Percentiles rank a stretch among this genome's conserved stretches.
phyloP scores from a whole-genome alignment of 371 early-diverging fungal genomes.

The Mortierella sp. region DNA sequence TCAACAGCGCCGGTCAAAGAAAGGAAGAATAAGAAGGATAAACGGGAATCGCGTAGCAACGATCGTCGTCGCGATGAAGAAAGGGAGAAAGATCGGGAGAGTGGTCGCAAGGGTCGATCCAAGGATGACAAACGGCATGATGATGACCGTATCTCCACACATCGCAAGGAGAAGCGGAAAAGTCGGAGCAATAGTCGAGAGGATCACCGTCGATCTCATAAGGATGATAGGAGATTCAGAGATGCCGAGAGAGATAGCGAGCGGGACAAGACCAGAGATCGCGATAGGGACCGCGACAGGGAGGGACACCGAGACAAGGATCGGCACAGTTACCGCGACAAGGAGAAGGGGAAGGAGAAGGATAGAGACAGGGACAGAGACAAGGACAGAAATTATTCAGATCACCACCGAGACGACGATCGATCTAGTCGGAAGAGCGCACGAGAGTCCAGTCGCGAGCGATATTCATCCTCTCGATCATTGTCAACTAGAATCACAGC shows the following conservation, averaged over 20 bases:
- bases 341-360: constrained; percentile 13
- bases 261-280: constrained; percentile 15
- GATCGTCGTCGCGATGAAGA: constrained; percentile 8
- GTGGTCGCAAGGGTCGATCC: background rate
- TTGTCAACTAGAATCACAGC: background rate
- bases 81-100: constrained; percentile 18
- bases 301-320: constrained; percentile 6
- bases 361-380: constrained; percentile 16
- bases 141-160: background rate
- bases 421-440: constrained; percentile 7
- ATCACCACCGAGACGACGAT: constrained; percentile 12
- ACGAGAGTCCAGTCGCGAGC: constrained; percentile 15
- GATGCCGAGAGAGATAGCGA: constrained; percentile 5
- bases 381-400: constrained; percentile 10
- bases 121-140: background rate
- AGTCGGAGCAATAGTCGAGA: constrained; percentile 23
- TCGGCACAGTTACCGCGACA: constrained; percentile 11
- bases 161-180: constrained; percentile 7
- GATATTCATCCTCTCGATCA: constrained; percentile 17
- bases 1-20: background rate
- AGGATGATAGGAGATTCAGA: background rate
- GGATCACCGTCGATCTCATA: background rate
- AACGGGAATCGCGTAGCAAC: background rate
- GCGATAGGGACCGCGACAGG: constrained; percentile 10
- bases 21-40: constrained; percentile 6